Evolutionary conservation across 805 yeast species (phyloP).

Genomic region (Saccharomycopsis sp.): DNA sequence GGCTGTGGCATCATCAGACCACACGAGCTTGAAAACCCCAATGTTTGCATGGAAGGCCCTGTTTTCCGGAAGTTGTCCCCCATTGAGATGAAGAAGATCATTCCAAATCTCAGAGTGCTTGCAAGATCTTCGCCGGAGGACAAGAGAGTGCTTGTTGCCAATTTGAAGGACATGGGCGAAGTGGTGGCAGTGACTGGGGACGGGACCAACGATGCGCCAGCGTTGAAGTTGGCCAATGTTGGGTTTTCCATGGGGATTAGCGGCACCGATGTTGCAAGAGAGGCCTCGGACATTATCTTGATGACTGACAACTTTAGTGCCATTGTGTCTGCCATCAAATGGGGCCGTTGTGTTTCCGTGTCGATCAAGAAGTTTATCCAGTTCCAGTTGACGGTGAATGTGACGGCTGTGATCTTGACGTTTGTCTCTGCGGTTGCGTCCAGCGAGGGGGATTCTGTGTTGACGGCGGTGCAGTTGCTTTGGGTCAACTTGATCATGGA

Average conservation of each 20-base stretch:
- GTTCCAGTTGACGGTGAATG: slow-evolving; percentile 91
- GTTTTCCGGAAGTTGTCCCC: slow-evolving; percentile 59
- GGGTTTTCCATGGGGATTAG: slow-evolving; percentile 98
- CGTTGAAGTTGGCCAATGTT: slow-evolving; percentile 90
- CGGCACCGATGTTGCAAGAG: slow-evolving; percentile 98
- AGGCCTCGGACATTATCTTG: slow-evolving; percentile 85
- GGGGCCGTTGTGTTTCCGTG: slow-evolving; percentile 96
- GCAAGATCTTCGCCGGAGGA: slow-evolving; percentile 97
- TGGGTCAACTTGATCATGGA: slow-evolving; percentile 99
- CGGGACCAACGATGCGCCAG: slow-evolving; percentile 99
- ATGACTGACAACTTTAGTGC: slow-evolving; percentile 94
- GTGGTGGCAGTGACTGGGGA: slow-evolving; percentile 99
- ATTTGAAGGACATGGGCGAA: slow-evolving; percentile 71
- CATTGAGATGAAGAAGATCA: slow-evolving; percentile 45
- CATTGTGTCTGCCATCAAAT: slow-evolving; percentile 91
- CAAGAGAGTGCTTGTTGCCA: slow-evolving; percentile 76
- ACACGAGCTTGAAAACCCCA: slow-evolving; percentile 44
- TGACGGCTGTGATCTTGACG: slow-evolving; percentile 92
- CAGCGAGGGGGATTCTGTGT: slow-evolving; percentile 68
- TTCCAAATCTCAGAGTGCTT: slow-evolving; percentile 72
- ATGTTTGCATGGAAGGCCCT: slow-evolving; percentile 84
- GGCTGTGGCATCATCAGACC: slow-evolving; percentile 67
- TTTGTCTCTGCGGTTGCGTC: slow-evolving; percentile 90
- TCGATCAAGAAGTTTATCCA: slow-evolving; percentile 94
- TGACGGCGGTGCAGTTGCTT: slow-evolving; percentile 92